Base-by-base conservation (phyloP, 345 rosid genomes). In the Citrus glauca region DNA sequence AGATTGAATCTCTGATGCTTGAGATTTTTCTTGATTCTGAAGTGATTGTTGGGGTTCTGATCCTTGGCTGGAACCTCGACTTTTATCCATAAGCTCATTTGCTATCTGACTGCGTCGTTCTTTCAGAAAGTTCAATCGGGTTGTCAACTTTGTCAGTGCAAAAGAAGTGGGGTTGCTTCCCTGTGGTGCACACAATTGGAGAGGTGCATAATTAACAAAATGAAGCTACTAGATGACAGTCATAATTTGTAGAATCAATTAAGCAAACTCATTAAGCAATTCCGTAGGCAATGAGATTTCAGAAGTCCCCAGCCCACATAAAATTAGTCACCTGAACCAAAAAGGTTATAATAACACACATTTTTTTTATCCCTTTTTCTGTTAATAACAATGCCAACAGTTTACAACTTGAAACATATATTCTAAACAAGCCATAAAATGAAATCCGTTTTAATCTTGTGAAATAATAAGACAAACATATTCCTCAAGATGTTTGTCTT, bases 51-150 rank as follows among this genome's bases (percentile, higher is more conserved):
- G 50, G 25, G 70, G 35, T 71, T 79, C 81, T 32, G 82, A 28
- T 78, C 81, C 77, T 38, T 82, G 87, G 66, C 66, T 69, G 48
- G 84, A 71, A 72, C 81, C 32, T 67, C 74, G 78, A 45, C 83
- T 81, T 83, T 85, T 90, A 85, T 91, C 95, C 77, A 79, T 69
- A 85, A 88, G 85, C 79, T 94, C 94, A 70, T 75, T 85, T 4
- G 93, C 89, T 14, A 90, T 87, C 83, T 88, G 97, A 81, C 83
- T 83, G 4, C 97, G 91, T 67, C 86, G 86, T 84, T 96, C 97
- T 88, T 94, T 96, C 57, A 94, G 84, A 84, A 94, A 92, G 88
- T 90, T 90, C 74, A 96, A 91, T 42, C 95, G 83, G 69, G 86
- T 88, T 69, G 98, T 89, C 87, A 96, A 84, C 88, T 91, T 94